phyloP scores from a whole-genome alignment of 2,329 filamentous ascomycete genomes.

The Fusarium neocosmosporiellum region DNA sequence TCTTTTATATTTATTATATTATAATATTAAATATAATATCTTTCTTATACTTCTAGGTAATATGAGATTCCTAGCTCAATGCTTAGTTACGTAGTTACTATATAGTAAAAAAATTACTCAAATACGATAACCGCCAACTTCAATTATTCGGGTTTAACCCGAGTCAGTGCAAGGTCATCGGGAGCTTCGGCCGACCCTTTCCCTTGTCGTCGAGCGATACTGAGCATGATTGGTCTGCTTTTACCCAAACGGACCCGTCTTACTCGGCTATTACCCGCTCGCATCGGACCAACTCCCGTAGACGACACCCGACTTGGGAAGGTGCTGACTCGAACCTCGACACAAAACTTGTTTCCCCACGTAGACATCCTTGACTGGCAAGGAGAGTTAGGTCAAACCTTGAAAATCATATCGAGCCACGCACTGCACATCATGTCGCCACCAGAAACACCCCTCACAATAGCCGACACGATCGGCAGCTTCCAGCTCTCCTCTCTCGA shows the following conservation, averaged over 20 bases:
- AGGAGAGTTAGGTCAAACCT: background rate
- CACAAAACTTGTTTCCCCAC: background rate
- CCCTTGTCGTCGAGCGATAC: background rate
- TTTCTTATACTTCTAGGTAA: too few species aligned
- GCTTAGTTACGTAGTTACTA: background rate
- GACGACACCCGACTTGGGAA: background rate
- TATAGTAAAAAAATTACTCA: too few species aligned
- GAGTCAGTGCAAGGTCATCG: background rate
- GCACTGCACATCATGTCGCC: background rate
- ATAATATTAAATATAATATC: too few species aligned
- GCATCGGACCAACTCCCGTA: background rate
- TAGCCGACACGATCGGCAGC: slow-evolving; percentile 18
- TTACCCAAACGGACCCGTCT: background rate
- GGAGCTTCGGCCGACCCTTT: background rate
- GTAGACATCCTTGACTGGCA: background rate
- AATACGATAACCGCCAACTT: background rate
- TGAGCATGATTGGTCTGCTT: background rate
- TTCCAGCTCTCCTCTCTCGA: slow-evolving; percentile 22
- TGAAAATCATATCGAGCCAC: background rate
- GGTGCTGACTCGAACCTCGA: background rate
- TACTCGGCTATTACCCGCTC: background rate
- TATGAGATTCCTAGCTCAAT: background rate
- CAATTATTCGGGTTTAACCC: background rate
- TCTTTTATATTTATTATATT: too few species aligned
- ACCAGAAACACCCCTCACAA: background rate